phyloP scores from a whole-genome alignment of 495 filamentous ascomycete species.

The Daldinia bambusicola region DNA sequence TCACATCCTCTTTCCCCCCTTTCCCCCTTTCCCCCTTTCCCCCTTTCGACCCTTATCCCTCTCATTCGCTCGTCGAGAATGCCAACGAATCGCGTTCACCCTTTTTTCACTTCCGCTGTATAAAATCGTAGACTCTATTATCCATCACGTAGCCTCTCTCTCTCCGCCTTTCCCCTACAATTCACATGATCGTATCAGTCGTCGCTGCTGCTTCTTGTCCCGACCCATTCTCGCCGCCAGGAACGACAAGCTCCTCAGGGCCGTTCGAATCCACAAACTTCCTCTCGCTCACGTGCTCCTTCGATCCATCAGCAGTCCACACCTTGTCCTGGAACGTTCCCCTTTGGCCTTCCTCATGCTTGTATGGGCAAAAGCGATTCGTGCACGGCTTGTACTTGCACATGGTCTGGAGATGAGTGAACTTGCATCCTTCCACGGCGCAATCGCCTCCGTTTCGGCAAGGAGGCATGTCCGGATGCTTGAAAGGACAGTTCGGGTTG shows the following conservation, averaged over 20 bases:
- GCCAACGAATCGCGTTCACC: slow-evolving; percentile 6
- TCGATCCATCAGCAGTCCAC: slow-evolving; percentile 74
- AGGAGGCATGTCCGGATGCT: slow-evolving; percentile 78
- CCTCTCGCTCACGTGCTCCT: slow-evolving; percentile 84
- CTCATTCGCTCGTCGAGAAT: slow-evolving; percentile 12
- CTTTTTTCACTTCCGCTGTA: not conserved
- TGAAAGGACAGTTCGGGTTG: slow-evolving; percentile 85
- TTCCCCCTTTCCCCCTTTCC: too few relatives aligned
- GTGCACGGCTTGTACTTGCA: slow-evolving; percentile 95
- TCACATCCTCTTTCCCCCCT: too few relatives aligned
- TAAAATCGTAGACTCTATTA: slow-evolving; percentile 11
- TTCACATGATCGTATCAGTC: slow-evolving; percentile 31
- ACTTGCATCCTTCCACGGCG: slow-evolving; percentile 83
- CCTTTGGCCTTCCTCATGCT: slow-evolving; percentile 90
- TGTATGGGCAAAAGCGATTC: slow-evolving; percentile 84
- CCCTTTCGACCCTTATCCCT: slow-evolving; percentile 2
- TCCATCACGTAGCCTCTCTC: slow-evolving; percentile 11
- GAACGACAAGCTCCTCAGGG: slow-evolving; percentile 81
- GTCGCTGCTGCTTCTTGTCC: slow-evolving; percentile 34
- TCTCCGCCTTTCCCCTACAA: not conserved
- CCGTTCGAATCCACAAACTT: slow-evolving; percentile 82
- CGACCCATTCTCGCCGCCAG: slow-evolving; percentile 56
- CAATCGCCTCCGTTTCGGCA: slow-evolving; percentile 96
- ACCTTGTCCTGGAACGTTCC: slow-evolving; percentile 87
- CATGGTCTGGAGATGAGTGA: slow-evolving; percentile 80